Conservation (phyloP, 768 basidiomycete genomes). For the Mycena capillaripes region DNA sequence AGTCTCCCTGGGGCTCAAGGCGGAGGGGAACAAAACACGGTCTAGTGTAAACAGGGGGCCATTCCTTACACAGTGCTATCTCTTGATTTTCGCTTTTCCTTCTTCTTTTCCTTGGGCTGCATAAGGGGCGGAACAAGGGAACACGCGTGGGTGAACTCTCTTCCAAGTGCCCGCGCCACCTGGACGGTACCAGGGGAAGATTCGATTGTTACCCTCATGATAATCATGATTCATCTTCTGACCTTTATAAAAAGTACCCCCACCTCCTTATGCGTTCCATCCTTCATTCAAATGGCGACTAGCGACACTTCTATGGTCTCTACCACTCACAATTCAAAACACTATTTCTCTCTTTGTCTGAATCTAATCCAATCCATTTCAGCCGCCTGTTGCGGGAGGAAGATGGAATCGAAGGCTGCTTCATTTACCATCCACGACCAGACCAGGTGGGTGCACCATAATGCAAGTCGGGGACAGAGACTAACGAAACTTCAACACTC, state of each 20-base stretch:
- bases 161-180: no score
- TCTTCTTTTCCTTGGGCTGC: no score
- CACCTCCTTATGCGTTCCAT: neutral
- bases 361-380: neutral
- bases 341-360: neutral
- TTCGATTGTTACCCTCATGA: neutral
- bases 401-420: slow-evolving; percentile 3
- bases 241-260: neutral
- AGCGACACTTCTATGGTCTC: neutral
- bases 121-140: no score
- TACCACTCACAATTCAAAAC: neutral
- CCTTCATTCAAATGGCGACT: neutral
- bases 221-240: neutral
- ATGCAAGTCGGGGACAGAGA: neutral
- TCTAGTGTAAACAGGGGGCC: no score
- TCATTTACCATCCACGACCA: neutral
- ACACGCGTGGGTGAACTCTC: no score
- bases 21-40: no score
- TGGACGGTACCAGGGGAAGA: no score
- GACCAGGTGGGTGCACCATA: neutral
- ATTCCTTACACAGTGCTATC: no score
- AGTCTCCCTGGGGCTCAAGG: no score
- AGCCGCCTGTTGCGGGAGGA: slow-evolving; percentile 1
- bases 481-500: neutral
- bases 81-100: no score